Percentiles rank a stretch among this genome's conserved stretches.
Evolutionary conservation across 2,329 filamentous ascomycete genomes (phyloP).

Genomic region (Cladosporium sp.): DNA sequence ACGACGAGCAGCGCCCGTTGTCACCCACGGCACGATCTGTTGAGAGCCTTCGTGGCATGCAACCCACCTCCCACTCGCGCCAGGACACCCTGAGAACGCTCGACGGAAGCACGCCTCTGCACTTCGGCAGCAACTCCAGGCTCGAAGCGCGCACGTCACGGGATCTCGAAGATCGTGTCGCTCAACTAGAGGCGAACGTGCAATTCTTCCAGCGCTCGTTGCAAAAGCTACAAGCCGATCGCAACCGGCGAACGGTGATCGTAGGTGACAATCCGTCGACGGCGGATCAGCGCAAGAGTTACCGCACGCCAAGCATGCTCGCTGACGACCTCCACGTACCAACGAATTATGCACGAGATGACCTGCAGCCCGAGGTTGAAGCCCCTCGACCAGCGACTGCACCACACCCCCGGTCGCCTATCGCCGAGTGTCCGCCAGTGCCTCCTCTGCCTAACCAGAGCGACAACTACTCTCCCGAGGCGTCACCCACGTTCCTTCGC

Average conservation of each 20-base stretch:
- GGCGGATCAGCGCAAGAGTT: neutral
- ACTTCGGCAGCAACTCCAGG: conserved; percentile 9
- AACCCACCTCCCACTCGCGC: neutral
- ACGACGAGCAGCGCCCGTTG: neutral
- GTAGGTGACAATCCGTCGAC: conserved; percentile 17
- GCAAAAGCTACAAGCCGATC: conserved; percentile 26
- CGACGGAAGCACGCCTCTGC: conserved; percentile 1
- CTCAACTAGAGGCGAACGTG: conserved; percentile 29
- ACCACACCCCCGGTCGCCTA: conserved; percentile 4
- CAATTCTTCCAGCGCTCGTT: conserved; percentile 29
- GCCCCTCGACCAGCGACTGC: conserved; percentile 20
- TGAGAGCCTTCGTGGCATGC: neutral
- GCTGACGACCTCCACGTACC: conserved; percentile 24
- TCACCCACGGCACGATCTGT: neutral
- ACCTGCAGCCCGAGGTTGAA: conserved; percentile 20
- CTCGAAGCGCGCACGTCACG: conserved; percentile 15
- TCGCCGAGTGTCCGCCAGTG: conserved; percentile 4
- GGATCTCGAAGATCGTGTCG: conserved; percentile 31
- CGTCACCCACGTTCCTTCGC: neutral
- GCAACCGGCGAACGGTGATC: conserved; percentile 27
- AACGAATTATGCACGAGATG: conserved; percentile 15
- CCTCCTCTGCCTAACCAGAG: conserved; percentile 1
- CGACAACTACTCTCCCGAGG: neutral
- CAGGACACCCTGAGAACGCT: conserved; percentile 7
- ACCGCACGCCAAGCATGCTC: conserved; percentile 30